A percentile compares a stretch with the other conserved stretches of the same genome.
Conservation (phyloP, 805 yeast genomes). For the Candida boidinii region DNA sequence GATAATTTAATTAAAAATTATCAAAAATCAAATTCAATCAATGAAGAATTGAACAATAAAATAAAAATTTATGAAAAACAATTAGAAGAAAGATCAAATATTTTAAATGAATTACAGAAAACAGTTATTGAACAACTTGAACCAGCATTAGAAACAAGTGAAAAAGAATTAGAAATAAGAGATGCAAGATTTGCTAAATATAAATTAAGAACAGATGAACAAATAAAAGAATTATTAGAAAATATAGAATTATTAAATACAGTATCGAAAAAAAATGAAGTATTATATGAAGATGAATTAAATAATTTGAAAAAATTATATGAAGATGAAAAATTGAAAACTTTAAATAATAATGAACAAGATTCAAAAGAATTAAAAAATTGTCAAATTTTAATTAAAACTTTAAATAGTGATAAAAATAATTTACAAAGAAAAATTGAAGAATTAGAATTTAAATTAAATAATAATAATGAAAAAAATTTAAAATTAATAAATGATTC, state of each 20-base stretch:
- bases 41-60: background rate
- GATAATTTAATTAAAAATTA: no score
- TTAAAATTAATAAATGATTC: no score
- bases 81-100: slow-evolving; percentile 33
- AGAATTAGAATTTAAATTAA: no score
- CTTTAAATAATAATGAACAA: slow-evolving; percentile 1
- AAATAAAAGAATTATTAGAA: slow-evolving; percentile 50
- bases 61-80: slow-evolving; percentile 17
- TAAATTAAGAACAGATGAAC: slow-evolving; percentile 39
- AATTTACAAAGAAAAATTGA: no score
- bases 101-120: slow-evolving; percentile 37
- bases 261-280: slow-evolving; percentile 48
- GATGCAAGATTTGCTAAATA: slow-evolving; percentile 41
- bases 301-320: slow-evolving; percentile 19
- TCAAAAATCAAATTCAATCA: background rate
- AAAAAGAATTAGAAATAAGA: slow-evolving; percentile 30
- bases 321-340: slow-evolving; percentile 1
- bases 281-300: slow-evolving; percentile 38
- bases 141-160: slow-evolving; percentile 38
- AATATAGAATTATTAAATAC: slow-evolving; percentile 46
- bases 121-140: slow-evolving; percentile 39
- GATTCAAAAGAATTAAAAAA: no score
- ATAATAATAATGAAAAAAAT: no score
- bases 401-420: no score
- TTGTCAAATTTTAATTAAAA: no score